phyloP scores from a whole-genome alignment of 177 flowering plant species.

The Vitis hybrid region DNA sequence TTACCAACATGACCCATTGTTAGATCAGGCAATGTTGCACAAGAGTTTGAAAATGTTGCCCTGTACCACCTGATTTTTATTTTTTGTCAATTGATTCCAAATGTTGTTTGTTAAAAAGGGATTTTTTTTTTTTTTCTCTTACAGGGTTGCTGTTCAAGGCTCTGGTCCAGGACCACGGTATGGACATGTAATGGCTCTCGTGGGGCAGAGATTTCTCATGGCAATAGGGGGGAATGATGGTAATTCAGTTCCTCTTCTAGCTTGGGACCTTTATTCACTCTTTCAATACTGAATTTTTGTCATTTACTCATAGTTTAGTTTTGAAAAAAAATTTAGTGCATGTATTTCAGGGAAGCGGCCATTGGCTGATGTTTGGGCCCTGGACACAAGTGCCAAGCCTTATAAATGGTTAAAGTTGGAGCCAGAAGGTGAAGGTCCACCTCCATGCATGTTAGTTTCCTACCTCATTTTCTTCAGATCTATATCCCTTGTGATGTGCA shows the following conservation, averaged over 20 bases:
- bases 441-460: slow-evolving; percentile 90
- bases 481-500: no score
- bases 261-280: not conserved
- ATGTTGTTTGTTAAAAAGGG: no score
- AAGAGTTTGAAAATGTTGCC: no score
- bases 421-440: slow-evolving; percentile 99
- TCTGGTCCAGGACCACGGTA: slow-evolving; percentile 99
- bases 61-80: no score
- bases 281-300: not conserved
- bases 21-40: no score
- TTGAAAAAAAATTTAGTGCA: no score
- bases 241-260: slow-evolving; percentile 23
- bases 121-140: no score
- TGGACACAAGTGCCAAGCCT: slow-evolving; percentile 99
- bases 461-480: not conserved
- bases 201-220: slow-evolving; percentile 97
- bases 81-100: no score
- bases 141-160: slow-evolving; percentile 85
- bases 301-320: not conserved
- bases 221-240: slow-evolving; percentile 99
- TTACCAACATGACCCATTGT: no score
- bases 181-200: slow-evolving; percentile 99
- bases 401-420: slow-evolving; percentile 99
- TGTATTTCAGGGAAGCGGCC: slow-evolving; percentile 76
- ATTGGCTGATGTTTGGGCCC: slow-evolving; percentile 99